Base-by-base conservation (phyloP, 768 basidiomycete genomes). In the Suillus clintonianus region DNA sequence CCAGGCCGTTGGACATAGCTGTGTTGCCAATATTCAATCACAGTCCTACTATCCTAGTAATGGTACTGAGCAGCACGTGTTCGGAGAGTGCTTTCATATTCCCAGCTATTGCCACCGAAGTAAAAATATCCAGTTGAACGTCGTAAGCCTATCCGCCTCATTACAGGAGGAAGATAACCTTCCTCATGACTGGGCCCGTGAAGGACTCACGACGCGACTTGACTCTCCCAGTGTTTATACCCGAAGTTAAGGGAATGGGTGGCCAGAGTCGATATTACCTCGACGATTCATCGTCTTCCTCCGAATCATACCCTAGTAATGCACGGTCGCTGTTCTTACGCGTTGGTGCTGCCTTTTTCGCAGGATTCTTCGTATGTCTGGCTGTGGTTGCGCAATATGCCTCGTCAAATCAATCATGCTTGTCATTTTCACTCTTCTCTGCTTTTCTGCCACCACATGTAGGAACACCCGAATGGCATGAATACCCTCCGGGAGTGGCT, bases 381-480 rank as follows among this genome's bases (percentile, higher is more conserved):
- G 54, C 57, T 24, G 51, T 61, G 24, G 61, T 67, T n/a, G 61
- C 56, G 2, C 66, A 60, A 17, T 65, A 65, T 37, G 30, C 42
- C 11, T 55, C 50, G 6, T 57, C 56, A 41, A 54, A 34, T n/a
- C 47, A 55, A 39, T 42, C 61, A n/a, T 58, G 64, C 22, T 32
- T 60, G 17, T 11, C 43, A 17, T 32, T 53, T 48, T 24, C 55
- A 17, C 13, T 34, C 37, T 39, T 64, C 39, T 27, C 50, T 42
- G 63, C 42, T 39, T 39, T 62, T 7, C 36, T 64, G 1, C 48
- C 51, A 15, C 54, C 47, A 11, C 24, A 85, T 67, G 87, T 85
- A n/a, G 90, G 90, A 15, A 88, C 89, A 0, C 88, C 89, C 5
- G 82, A 85, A 66, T 80, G 83, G 24, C 86, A 91, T 73, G 69